Evolutionary conservation across 495 filamentous ascomycete genomes (phyloP).

Genomic region (Tuber borchii): DNA sequence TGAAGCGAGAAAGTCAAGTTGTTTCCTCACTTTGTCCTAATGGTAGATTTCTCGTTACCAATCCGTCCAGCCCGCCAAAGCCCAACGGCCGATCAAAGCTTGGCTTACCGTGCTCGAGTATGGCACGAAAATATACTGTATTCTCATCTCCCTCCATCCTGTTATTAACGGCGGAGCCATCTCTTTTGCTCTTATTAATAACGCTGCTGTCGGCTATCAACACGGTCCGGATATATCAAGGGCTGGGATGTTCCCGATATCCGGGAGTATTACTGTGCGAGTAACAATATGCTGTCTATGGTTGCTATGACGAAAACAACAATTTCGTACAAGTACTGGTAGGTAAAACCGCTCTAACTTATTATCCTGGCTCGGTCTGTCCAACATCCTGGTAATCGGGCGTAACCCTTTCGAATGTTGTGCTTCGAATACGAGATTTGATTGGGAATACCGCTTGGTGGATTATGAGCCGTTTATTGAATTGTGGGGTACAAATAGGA

Average conservation of each 20-base stretch:
- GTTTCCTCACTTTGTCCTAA: not conserved
- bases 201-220: not conserved
- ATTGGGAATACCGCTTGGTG: not conserved
- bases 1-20: not conserved
- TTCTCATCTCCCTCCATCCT: not conserved
- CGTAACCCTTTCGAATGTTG: not conserved
- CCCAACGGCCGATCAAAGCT: not conserved
- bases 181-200: not conserved
- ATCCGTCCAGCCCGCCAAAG: not conserved
- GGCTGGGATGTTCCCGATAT: not conserved
- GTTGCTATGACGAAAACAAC: not conserved
- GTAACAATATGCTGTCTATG: not conserved
- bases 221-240: not conserved
- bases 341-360: not conserved
- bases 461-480: not conserved
- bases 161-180: not conserved
- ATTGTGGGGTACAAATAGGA: not conserved
- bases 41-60: not conserved
- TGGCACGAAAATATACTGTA: not conserved
- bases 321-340: not conserved
- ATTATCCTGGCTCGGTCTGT: not conserved
- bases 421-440: not conserved
- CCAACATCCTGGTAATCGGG: not conserved
- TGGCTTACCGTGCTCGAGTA: not conserved
- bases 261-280: not conserved